A percentile compares a stretch with the other conserved stretches of the same genome.
Evolutionary conservation across 306 rosid species (phyloP).

Genomic region (Ormosia semicastrata): DNA sequence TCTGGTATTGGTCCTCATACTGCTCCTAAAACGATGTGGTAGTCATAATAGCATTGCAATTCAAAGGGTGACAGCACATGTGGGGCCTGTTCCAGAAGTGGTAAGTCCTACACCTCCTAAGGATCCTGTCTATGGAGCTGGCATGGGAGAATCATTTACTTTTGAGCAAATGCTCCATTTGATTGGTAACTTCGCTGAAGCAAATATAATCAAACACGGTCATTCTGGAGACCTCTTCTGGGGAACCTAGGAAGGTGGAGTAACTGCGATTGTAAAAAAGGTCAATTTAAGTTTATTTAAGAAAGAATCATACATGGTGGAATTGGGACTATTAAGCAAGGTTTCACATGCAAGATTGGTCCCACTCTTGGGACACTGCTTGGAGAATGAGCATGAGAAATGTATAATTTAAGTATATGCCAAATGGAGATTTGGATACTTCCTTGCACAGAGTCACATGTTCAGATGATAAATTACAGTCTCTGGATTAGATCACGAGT

Average conservation of each 20-base stretch:
- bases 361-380: slow-evolving; percentile 83
- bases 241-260: slow-evolving; percentile 58
- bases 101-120: slow-evolving; percentile 52
- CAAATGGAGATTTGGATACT: slow-evolving; percentile 76
- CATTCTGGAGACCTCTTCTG: slow-evolving; percentile 83
- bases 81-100: slow-evolving; percentile 52
- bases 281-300: slow-evolving; percentile 50
- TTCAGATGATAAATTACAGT: slow-evolving; percentile 48
- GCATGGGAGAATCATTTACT: slow-evolving; percentile 60
- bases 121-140: slow-evolving; percentile 38
- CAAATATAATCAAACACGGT: slow-evolving; percentile 74
- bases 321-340: slow-evolving; percentile 66
- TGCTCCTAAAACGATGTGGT: slow-evolving; percentile 44
- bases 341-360: slow-evolving; percentile 76
- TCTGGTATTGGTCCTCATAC: slow-evolving; percentile 48
- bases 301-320: slow-evolving; percentile 57
- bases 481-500: slow-evolving; percentile 95
- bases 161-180: slow-evolving; percentile 62
- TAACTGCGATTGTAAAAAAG: slow-evolving; percentile 69
- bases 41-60: slow-evolving; percentile 32
- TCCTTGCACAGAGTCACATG: slow-evolving; percentile 57
- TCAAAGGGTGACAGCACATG: slow-evolving; percentile 48
- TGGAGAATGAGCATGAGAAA: slow-evolving; percentile 77
- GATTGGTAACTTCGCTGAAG: slow-evolving; percentile 63
- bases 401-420: slow-evolving; percentile 80